phyloP scores from a whole-genome alignment of 1,284 basidiomycete species.

The Sporisorium graminicola region DNA sequence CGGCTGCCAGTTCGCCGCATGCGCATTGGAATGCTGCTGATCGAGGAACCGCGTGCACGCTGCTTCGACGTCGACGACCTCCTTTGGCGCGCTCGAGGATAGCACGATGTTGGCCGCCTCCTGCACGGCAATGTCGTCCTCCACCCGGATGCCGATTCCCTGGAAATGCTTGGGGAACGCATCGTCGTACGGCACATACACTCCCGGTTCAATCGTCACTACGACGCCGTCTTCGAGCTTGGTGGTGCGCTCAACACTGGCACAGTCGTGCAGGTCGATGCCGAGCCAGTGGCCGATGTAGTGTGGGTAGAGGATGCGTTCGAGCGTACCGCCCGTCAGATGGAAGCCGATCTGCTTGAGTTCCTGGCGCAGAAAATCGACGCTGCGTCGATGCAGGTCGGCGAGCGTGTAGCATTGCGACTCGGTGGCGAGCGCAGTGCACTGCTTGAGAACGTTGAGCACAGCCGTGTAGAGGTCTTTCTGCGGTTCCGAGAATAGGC shows the following conservation, averaged over 20 bases:
- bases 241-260: conserved; percentile 55
- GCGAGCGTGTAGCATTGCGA: conserved; percentile 76
- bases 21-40: not conserved
- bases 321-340: conserved; percentile 76
- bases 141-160: conserved; percentile 66
- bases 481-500: conserved; percentile 81
- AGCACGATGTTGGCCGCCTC: conserved; percentile 55
- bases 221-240: conserved; percentile 59
- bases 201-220: conserved; percentile 66
- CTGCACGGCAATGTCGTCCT: conserved; percentile 66
- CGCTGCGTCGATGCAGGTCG: conserved; percentile 83
- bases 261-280: conserved; percentile 73
- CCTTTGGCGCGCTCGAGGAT: conserved; percentile 60
- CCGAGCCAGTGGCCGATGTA: conserved; percentile 87
- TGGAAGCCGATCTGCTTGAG: conserved; percentile 84
- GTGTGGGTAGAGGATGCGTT: conserved; percentile 85
- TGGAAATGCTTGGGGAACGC: conserved; percentile 61
- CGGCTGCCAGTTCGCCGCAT: conserved; percentile 6
- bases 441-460: conserved; percentile 80
- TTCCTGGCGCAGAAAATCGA: conserved; percentile 79
- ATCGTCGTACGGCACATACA: conserved; percentile 64
- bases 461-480: conserved; percentile 88
- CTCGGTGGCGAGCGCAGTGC: conserved; percentile 74
- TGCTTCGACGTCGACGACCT: conserved; percentile 66
- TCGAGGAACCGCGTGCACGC: conserved; percentile 43